Evolutionary conservation across 805 yeast species (phyloP).

Genomic region (Teunomyces funiuensis): DNA sequence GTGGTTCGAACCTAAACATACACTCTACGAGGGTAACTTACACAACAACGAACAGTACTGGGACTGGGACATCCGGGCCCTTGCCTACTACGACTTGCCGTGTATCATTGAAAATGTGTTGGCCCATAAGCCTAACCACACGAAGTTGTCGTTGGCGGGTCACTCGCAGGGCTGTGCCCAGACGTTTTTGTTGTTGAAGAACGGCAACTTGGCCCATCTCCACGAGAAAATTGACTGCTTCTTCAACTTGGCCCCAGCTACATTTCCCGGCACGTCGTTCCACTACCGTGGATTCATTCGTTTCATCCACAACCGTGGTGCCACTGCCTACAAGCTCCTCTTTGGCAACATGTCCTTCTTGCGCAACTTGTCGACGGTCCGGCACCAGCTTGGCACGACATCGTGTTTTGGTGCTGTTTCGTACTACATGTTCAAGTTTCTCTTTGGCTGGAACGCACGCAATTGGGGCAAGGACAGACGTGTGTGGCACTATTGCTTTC

Average conservation of each 20-base stretch:
- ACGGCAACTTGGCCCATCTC: conserved; percentile 29
- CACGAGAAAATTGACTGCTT: conserved; percentile 63
- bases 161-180: conserved; percentile 97
- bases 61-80: conserved; percentile 90
- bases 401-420: conserved; percentile 59
- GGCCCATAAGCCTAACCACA: conserved; percentile 35
- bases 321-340: conserved; percentile 43
- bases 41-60: conserved; percentile 60
- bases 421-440: conserved; percentile 79
- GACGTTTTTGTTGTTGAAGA: conserved; percentile 65
- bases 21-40: conserved; percentile 29
- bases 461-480: conserved; percentile 64
- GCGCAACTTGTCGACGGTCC: conserved; percentile 66
- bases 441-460: conserved; percentile 83
- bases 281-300: conserved; percentile 60
- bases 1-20: conserved; percentile 74
- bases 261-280: conserved; percentile 78
- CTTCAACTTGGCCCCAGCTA: conserved; percentile 86
- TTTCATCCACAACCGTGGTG: conserved; percentile 56
- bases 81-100: conserved; percentile 79
- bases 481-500: conserved; percentile 69
- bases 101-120: conserved; percentile 65
- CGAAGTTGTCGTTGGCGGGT: conserved; percentile 62
- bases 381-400: conserved; percentile 43
- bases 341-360: conserved; percentile 81